Evolutionary conservation across 1,284 basidiomycete genomes (phyloP), one percentile per base, ranked within the genome.

Genomic region (Afroboletus lepidellus): DNA sequence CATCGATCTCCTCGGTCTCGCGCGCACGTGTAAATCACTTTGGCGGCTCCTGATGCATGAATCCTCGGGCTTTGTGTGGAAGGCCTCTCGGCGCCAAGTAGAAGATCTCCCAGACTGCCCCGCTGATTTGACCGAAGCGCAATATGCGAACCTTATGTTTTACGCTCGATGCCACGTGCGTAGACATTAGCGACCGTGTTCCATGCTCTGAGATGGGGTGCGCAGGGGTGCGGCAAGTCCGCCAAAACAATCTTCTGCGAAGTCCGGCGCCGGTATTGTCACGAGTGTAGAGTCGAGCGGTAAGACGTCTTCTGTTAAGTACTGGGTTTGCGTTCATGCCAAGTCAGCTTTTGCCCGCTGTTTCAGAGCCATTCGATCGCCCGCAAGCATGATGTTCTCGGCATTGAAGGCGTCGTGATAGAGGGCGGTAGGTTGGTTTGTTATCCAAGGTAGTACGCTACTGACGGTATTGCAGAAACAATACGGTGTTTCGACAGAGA

Each of bases 61-160:
- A 15, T 25, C 30, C 8, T 41, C 38, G 2, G 4, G 4, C 15
- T 48, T 39, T 3, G 18, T 50, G 7, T 50, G 38, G 50, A 51
- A 15, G 21, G 5, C 24, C 2, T 24, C 50, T 23, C 46, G 48
- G 15, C 15, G 20, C 3, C 56, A 60, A 15, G 23, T 56, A 18
- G n/a, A 48, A 5, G 41, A 30, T 5, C 32, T 59, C 8, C 58
- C 58, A 5, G 47, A 36, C 23, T 61, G 58, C 20, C 71, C 71
- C 4, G 45, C 55, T 16, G 69, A 70, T 48, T 37, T 69, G 32
- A 67, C 61, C 12, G 72, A 73, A 38, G 63, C 65, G 2, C 53
- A 62, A 24, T 70, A 63, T 34, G 62, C 63, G 12, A 60, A 62
- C 32, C 51, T 70, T 20, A 27, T 62, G 11, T 69, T 52, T 45